Conservation (phyloP, 257 asterid species). For the Galeopsis tetrahit region DNA sequence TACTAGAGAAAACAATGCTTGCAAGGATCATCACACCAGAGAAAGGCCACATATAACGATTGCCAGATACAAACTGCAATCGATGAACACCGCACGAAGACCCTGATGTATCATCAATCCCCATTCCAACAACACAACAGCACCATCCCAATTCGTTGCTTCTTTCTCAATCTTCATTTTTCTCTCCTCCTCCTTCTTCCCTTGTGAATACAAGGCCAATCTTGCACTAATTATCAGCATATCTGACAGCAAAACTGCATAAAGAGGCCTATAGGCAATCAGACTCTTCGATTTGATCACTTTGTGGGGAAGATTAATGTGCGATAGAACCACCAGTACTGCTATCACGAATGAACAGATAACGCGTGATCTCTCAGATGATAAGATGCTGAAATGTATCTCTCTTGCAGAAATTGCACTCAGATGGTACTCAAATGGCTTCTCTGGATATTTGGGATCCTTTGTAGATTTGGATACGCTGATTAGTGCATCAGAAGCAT, state of each 20-base stretch:
- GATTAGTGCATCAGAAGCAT: slow-evolving; percentile 17
- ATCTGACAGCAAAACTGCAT: slow-evolving; percentile 58
- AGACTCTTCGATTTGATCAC: slow-evolving; percentile 64
- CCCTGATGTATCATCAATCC: slow-evolving; percentile 72
- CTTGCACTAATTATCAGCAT: slow-evolving; percentile 53
- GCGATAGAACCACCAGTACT: slow-evolving; percentile 58
- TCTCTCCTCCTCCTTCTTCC: slow-evolving; percentile 26
- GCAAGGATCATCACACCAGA: slow-evolving; percentile 35
- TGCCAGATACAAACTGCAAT: slow-evolving; percentile 69
- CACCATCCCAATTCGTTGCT: slow-evolving; percentile 56
- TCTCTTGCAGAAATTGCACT: slow-evolving; percentile 46
- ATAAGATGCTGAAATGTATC: slow-evolving; percentile 57
- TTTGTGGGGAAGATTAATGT: slow-evolving; percentile 56
- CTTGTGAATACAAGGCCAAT: slow-evolving; percentile 36
- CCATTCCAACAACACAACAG: slow-evolving; percentile 57
- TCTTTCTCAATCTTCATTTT: slow-evolving; percentile 15
- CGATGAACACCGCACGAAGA: slow-evolving; percentile 62
- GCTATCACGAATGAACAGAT: slow-evolving; percentile 66
- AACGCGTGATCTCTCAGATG: slow-evolving; percentile 61
- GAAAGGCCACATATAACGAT: slow-evolving; percentile 67
- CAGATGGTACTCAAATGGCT: slow-evolving; percentile 29
- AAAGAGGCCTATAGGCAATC: slow-evolving; percentile 70
- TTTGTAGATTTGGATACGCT: slow-evolving; percentile 14
- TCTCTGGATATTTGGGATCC: slow-evolving; percentile 20
- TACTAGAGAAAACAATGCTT: background rate